A percentile compares a stretch with the other conserved stretches of the same genome.
phyloP scores from a whole-genome alignment of 2,329 filamentous ascomycete genomes.

The Hansfordia pulvinata region DNA sequence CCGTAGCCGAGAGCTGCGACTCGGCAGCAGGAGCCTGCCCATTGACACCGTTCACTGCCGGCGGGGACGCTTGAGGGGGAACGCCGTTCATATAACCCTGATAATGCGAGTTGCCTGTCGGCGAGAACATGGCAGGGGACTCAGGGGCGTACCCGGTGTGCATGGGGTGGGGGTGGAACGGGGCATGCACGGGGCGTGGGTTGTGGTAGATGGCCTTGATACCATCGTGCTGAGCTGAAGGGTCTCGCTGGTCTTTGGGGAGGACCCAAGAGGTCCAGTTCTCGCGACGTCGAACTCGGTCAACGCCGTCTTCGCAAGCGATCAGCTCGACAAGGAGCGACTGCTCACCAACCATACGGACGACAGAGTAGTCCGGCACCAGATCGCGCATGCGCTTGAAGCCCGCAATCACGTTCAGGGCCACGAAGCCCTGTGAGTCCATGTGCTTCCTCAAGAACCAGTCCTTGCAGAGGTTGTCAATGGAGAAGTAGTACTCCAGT shows the following conservation, averaged over 20 bases:
- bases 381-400: slow-evolving; percentile 76
- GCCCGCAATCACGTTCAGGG: slow-evolving; percentile 61
- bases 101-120: slow-evolving; percentile 15
- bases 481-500: slow-evolving; percentile 91
- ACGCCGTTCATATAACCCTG: slow-evolving; percentile 17
- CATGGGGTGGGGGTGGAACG: slow-evolving; percentile 9
- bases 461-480: slow-evolving; percentile 92
- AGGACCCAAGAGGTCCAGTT: slow-evolving; percentile 75
- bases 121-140: slow-evolving; percentile 14
- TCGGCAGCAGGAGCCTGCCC: slow-evolving; percentile 19
- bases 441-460: slow-evolving; percentile 78
- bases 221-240: slow-evolving; percentile 61
- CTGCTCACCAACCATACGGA: slow-evolving; percentile 63
- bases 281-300: slow-evolving; percentile 62
- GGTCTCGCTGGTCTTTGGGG: slow-evolving; percentile 55
- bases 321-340: slow-evolving; percentile 64
- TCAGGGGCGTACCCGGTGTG: slow-evolving; percentile 12
- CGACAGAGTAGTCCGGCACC: slow-evolving; percentile 56
- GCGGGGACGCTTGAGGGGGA: no score
- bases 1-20: slow-evolving; percentile 45
- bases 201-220: slow-evolving; percentile 25
- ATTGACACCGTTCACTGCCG: slow-evolving; percentile 12
- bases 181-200: slow-evolving; percentile 10
- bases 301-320: slow-evolving; percentile 60
- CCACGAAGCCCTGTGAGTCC: slow-evolving; percentile 90